Conservation (phyloP, 1,284 basidiomycete genomes). For the Meira nashicola region DNA sequence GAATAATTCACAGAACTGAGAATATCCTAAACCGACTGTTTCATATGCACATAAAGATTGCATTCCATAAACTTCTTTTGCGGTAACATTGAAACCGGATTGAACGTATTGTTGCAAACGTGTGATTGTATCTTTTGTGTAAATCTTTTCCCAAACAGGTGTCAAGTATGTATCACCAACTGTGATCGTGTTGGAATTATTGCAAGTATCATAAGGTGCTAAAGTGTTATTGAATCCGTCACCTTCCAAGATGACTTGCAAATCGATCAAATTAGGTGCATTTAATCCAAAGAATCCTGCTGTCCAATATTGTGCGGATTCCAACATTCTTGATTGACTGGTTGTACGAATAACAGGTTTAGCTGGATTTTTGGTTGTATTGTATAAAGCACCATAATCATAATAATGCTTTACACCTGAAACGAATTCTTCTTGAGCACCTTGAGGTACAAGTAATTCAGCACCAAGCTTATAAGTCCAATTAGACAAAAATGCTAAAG, state of each 20-base stretch:
- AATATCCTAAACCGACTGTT: conserved; percentile 35
- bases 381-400: conserved; percentile 18
- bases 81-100: conserved; percentile 54
- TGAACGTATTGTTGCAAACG: conserved; percentile 33
- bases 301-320: conserved; percentile 69
- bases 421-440: conserved; percentile 34
- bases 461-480: conserved; percentile 43
- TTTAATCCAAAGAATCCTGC: conserved; percentile 39
- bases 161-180: conserved; percentile 60
- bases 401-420: conserved; percentile 9
- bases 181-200: conserved; percentile 58
- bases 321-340: conserved; percentile 69
- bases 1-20: conserved; percentile 75
- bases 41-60: conserved; percentile 54
- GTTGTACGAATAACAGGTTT: conserved; percentile 47
- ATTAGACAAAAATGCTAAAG: conserved; percentile 37
- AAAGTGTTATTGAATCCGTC: conserved; percentile 72
- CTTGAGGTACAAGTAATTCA: conserved; percentile 46
- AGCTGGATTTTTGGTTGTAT: conserved; percentile 28
- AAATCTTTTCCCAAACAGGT: conserved; percentile 51
- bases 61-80: conserved; percentile 38
- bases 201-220: conserved; percentile 66
- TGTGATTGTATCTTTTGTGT: conserved; percentile 33
- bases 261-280: conserved; percentile 35
- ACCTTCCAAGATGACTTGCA: conserved; percentile 46